Percentiles rank a stretch among this genome's conserved stretches.
phyloP scores from a whole-genome alignment of 2,329 filamentous ascomycete genomes.

The Scytalidium lignicola region DNA sequence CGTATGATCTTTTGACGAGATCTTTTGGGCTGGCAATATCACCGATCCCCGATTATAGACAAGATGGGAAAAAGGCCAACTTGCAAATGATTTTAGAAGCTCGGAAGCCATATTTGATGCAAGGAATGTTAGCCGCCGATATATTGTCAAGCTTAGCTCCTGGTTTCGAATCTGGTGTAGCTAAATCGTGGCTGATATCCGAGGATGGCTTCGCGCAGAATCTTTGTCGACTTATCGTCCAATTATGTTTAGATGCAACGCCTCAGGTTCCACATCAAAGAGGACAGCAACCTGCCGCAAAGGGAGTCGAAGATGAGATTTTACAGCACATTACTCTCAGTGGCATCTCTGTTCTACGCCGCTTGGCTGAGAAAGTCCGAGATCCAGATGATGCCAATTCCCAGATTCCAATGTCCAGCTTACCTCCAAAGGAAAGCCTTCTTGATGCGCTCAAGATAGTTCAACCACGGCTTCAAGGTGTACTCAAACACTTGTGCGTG shows the following conservation, averaged over 20 bases:
- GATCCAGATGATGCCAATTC: slow-evolving; percentile 47
- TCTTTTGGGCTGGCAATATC: slow-evolving; percentile 84
- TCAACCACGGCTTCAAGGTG: slow-evolving; percentile 55
- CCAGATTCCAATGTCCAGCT: slow-evolving; percentile 52
- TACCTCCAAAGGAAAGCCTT: slow-evolving; percentile 63
- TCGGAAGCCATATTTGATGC: slow-evolving; percentile 85
- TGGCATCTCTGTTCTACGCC: slow-evolving; percentile 62
- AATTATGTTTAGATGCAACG: slow-evolving; percentile 55
- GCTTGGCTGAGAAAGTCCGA: slow-evolving; percentile 61
- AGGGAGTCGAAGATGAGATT: slow-evolving; percentile 29
- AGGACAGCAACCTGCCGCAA: slow-evolving; percentile 15
- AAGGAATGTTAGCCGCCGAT: slow-evolving; percentile 85
- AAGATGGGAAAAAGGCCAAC: slow-evolving; percentile 51
- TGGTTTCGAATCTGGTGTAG: slow-evolving; percentile 64
- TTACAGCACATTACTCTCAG: slow-evolving; percentile 54
- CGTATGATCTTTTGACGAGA: slow-evolving; percentile 77
- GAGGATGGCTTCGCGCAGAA: slow-evolving; percentile 80
- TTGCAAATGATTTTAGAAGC: slow-evolving; percentile 68
- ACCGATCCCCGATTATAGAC: slow-evolving; percentile 66
- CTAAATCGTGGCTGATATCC: slow-evolving; percentile 75
- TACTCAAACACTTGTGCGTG: slow-evolving; percentile 64
- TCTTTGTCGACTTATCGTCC: slow-evolving; percentile 68
- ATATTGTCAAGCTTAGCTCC: slow-evolving; percentile 75
- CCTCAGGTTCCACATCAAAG: slow-evolving; percentile 43
- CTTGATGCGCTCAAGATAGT: slow-evolving; percentile 63